Base-by-base conservation (phyloP, 2,329 filamentous ascomycete genomes). In the Clarireedia monteithiana region DNA sequence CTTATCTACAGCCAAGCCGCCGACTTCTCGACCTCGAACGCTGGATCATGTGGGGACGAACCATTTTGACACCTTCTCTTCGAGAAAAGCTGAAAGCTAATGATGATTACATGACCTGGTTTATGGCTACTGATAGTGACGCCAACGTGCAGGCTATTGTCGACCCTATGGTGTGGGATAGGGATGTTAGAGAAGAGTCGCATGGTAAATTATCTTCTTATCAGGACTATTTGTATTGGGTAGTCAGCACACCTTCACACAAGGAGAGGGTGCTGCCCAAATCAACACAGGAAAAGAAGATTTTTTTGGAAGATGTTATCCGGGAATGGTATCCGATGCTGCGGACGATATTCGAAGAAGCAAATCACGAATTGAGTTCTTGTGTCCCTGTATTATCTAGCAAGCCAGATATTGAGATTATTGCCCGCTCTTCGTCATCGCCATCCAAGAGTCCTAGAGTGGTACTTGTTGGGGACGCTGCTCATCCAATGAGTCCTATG, bases 71-170 rank as follows among this genome's bases (percentile, higher is more conserved):
- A 7, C 1, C 39, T 15, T 20, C 42, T 20, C 44, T 54, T 14
- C 42, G 44, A 17, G 27, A 24, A 17, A 27, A 27, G 23, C n/a
- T 54, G 17, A 27, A 3, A 27, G 27, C 27, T 27, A 36, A 9
- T 10, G 51, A 54, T 7, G 51, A 54, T 34, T 45, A 54, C 15
- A 20, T 54, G 30, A 39, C 51, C 14, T 54, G 51, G 51, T 54
- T 54, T 23, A 54, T 54, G 51, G 51, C 51, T 12, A 27, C 48
- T 30, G 51, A 54, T 39, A 54, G 48, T 10, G 51, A 54, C n/a
- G 51, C 51, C 30, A 54, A 54, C 27, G 44, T 48, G 24, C 51
- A 54, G 30, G 44, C 39, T 39, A 36, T 54, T 26, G 27, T 54
- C 27, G 44, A 54, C 20, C 51, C 51, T 17, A 42, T 54, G 51